Percentiles rank a stretch among this genome's conserved stretches.
These are phyloP conservation scores for Xylaria grammica DNA, from an alignment of 495 filamentous ascomycete genomes.

Conservation along the genomic window DNA sequence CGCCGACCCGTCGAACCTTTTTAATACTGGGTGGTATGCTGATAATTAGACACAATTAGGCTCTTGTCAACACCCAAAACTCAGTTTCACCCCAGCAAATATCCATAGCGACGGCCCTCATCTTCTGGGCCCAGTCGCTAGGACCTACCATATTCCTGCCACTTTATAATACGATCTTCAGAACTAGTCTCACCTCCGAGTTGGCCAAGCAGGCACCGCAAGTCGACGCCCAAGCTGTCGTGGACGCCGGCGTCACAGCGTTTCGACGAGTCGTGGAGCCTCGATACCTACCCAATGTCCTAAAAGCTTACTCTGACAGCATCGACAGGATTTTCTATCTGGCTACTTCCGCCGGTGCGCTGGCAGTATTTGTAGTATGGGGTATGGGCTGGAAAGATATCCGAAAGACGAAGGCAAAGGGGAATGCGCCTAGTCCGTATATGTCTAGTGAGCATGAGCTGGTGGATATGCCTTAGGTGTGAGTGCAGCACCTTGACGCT, in stretches of 20 bases:
- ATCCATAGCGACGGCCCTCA: slow-evolving; percentile 21
- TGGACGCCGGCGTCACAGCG: not conserved
- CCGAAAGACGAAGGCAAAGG: no score
- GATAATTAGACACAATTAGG: not conserved
- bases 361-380: not conserved
- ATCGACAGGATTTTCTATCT: not conserved
- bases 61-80: slow-evolving; percentile 3
- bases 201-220: slow-evolving; percentile 3
- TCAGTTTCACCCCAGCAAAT: slow-evolving; percentile 3
- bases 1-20: not conserved
- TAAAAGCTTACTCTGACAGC: not conserved
- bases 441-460: no score
- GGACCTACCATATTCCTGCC: slow-evolving; percentile 23
- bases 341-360: not conserved
- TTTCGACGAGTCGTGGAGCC: not conserved
- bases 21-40: not conserved
- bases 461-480: no score
- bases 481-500: no score
- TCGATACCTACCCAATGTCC: not conserved
- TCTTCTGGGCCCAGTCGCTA: slow-evolving; percentile 20
- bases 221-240: not conserved
- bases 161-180: slow-evolving; percentile 22
- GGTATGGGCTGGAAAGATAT: not conserved
- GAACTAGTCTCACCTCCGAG: not conserved
- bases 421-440: no score